These are phyloP conservation scores for Exidia glandulosa DNA, from an alignment of 768 basidiomycete species.

Conservation along the genomic window DNA sequence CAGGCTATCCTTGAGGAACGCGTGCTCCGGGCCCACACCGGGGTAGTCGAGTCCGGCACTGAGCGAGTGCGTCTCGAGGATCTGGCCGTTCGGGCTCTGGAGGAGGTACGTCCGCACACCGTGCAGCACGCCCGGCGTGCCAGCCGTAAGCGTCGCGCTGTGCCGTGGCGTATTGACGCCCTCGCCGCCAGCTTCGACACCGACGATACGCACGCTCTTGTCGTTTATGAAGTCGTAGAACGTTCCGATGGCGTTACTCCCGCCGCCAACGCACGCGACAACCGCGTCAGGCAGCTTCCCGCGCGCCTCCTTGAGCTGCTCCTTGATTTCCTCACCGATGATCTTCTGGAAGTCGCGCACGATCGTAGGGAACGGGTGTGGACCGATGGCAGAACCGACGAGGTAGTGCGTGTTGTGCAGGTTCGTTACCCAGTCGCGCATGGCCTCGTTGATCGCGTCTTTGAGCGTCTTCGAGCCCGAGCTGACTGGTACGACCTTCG, in stretches of 20 bases:
- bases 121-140: constrained; percentile 89
- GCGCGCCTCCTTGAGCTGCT: constrained; percentile 55
- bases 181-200: constrained; percentile 97
- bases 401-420: constrained; percentile 90
- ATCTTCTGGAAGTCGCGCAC: constrained; percentile 97
- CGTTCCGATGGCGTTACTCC: constrained; percentile 93
- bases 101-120: constrained; percentile 93
- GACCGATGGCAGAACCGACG: constrained; percentile 94
- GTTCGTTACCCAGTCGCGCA: constrained; percentile 98
- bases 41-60: constrained; percentile 95
- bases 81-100: constrained; percentile 81
- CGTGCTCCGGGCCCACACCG: constrained; percentile 96
- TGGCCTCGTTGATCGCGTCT: constrained; percentile 96
- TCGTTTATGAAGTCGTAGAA: constrained; percentile 96
- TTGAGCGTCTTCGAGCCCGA: constrained; percentile 94
- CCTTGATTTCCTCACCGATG: constrained; percentile 90
- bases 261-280: constrained; percentile 96
- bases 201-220: constrained; percentile 72
- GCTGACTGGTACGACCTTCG: constrained; percentile 84
- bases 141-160: constrained; percentile 87
- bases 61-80: constrained; percentile 94
- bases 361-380: constrained; percentile 98
- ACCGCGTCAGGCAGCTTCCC: constrained; percentile 90
- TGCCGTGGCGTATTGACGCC: constrained; percentile 79
- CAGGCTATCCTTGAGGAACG: constrained; percentile 91